phyloP scores from a whole-genome alignment of 371 early-diverging fungal species.

The Smittium mucronatum region DNA sequence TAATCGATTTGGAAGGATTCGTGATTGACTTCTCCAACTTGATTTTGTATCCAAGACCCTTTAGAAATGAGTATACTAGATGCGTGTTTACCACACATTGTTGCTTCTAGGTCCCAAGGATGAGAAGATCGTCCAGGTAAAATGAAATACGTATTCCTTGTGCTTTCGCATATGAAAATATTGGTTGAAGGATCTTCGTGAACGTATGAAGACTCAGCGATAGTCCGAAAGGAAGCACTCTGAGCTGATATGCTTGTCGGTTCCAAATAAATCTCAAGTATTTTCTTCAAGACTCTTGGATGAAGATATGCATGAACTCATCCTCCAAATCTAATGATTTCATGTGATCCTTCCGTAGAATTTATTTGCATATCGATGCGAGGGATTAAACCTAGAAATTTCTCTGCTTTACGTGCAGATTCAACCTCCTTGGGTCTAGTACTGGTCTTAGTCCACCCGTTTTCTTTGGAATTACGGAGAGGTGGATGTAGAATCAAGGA shows the following conservation, averaged over 20 bases:
- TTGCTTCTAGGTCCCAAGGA: constrained; percentile 13
- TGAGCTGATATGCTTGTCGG: constrained; percentile 35
- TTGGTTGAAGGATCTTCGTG: constrained; percentile 31
- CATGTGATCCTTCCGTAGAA: constrained; percentile 22
- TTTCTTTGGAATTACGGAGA: constrained; percentile 11
- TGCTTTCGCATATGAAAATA: constrained; percentile 21
- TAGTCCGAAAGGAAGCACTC: constrained; percentile 34
- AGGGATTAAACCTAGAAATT: constrained; percentile 19
- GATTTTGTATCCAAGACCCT: constrained; percentile 23
- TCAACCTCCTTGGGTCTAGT: constrained; percentile 26
- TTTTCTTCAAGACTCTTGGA: constrained; percentile 19
- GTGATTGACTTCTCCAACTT: constrained; percentile 22
- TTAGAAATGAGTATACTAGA: constrained; percentile 19
- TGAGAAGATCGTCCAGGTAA: constrained; percentile 32
- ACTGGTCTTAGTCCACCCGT: constrained; percentile 14
- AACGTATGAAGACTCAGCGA: constrained; percentile 34
- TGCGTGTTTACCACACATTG: constrained; percentile 13
- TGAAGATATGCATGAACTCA: constrained; percentile 30
- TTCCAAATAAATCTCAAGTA: constrained; percentile 36
- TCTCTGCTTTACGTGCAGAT: constrained; percentile 23
- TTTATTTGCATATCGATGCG: constrained; percentile 23
- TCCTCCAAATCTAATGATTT: constrained; percentile 28
- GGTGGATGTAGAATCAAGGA: neutral
- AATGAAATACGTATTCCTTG: constrained; percentile 26
- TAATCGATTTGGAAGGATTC: constrained; percentile 27